A percentile compares a stretch with the other conserved stretches of the same genome.
Evolutionary conservation across 441 rosid species (phyloP).

Genomic region (Melastoma candidum): DNA sequence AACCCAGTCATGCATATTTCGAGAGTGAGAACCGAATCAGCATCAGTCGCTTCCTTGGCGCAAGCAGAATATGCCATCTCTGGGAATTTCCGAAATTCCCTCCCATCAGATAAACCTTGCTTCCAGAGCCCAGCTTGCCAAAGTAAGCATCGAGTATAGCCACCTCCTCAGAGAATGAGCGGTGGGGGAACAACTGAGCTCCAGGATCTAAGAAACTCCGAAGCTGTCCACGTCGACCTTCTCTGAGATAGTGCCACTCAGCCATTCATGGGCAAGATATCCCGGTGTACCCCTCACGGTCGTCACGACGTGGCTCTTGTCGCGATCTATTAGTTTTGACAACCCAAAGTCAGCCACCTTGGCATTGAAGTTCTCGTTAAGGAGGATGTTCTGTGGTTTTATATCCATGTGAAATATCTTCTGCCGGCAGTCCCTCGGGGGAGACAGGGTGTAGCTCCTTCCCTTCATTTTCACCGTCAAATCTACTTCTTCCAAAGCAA

Average conservation of each 20-base stretch:
- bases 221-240: conserved; percentile 17
- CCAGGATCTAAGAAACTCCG: conserved; percentile 59
- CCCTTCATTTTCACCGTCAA: too few relatives aligned
- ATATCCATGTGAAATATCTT: conserved; percentile 7
- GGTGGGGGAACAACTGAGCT: conserved; percentile 66
- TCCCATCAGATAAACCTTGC: conserved; percentile 59
- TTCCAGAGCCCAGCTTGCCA: conserved; percentile 42
- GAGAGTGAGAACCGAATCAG: conserved; percentile 40
- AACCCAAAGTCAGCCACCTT: conserved; percentile 12
- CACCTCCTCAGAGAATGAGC: conserved; percentile 70
- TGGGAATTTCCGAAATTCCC: conserved; percentile 24
- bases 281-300: conserved; percentile 11
- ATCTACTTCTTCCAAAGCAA: too few relatives aligned
- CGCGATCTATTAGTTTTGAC: conserved; percentile 4
- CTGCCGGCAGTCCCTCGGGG: conserved; percentile 8
- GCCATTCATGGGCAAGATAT: conserved; percentile 17
- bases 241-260: conserved; percentile 2
- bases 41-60: conserved; percentile 20
- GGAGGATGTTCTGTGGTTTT: too few relatives aligned
- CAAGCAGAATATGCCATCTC: conserved; percentile 75
- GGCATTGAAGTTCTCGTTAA: conserved; percentile 7
- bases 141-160: conserved; percentile 50
- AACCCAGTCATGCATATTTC: conserved; percentile 89
- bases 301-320: conserved; percentile 6
- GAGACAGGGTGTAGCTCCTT: too few relatives aligned